Conservation (phyloP, 2,329 filamentous ascomycete species). For the Rachicladosporium sp. region DNA sequence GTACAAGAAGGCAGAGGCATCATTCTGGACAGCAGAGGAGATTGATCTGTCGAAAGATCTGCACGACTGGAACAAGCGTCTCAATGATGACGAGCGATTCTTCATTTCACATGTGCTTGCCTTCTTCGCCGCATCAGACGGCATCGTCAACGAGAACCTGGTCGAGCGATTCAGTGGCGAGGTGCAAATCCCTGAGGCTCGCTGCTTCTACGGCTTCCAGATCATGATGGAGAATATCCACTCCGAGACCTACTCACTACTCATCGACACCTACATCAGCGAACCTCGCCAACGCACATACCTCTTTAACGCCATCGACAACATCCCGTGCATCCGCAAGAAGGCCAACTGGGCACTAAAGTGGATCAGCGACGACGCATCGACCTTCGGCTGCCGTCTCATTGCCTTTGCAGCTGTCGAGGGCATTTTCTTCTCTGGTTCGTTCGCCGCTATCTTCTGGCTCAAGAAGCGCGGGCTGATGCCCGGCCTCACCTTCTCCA, state of each 20-base stretch:
- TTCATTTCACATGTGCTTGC: slow-evolving; percentile 97
- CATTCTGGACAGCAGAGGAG: slow-evolving; percentile 99
- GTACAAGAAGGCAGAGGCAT: slow-evolving; percentile 99
- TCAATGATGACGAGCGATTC: slow-evolving; percentile 94
- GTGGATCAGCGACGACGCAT: slow-evolving; percentile 90
- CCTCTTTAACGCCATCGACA: slow-evolving; percentile 97
- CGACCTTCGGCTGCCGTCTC: slow-evolving; percentile 87
- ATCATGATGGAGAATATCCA: slow-evolving; percentile 99
- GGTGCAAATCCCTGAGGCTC: slow-evolving; percentile 93
- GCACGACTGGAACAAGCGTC: slow-evolving; percentile 96
- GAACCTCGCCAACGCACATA: slow-evolving; percentile 87
- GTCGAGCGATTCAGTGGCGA: slow-evolving; percentile 95
- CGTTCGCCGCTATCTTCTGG: slow-evolving; percentile 99
- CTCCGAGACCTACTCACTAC: slow-evolving; percentile 96
- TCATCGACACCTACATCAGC: slow-evolving; percentile 99
- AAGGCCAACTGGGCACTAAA: slow-evolving; percentile 96
- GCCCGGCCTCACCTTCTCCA: slow-evolving; percentile 97
- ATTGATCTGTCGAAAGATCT: slow-evolving; percentile 98
- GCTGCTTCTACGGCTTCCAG: slow-evolving; percentile 99
- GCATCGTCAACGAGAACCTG: slow-evolving; percentile 99
- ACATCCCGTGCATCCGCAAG: slow-evolving; percentile 94
- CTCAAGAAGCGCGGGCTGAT: slow-evolving; percentile 99
- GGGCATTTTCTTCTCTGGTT: slow-evolving; percentile 98
- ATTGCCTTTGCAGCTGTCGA: slow-evolving; percentile 96
- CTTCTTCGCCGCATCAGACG: slow-evolving; percentile 97